Evolutionary conservation across 1,284 basidiomycete genomes (phyloP).

Genomic region (Irpex sp.): DNA sequence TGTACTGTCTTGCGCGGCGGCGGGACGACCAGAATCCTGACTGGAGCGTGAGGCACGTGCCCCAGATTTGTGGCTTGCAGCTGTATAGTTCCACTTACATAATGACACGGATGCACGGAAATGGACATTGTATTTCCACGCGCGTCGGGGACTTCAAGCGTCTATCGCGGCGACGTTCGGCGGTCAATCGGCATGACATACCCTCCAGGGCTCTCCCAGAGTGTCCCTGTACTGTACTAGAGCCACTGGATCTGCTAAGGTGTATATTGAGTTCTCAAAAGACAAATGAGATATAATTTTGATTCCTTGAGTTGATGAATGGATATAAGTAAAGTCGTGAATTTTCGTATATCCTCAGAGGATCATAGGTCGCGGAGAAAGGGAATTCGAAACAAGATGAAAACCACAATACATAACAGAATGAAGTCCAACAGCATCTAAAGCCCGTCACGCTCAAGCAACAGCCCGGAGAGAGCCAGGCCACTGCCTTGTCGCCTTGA

Average conservation of each 20-base stretch:
- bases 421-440: neutral
- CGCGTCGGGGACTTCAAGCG: neutral
- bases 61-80: conserved; percentile 31
- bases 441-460: no score
- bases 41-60: conserved; percentile 22
- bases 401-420: neutral
- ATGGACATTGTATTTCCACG: conserved; percentile 21
- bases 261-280: no score
- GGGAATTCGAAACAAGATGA: neutral
- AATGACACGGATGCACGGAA: neutral
- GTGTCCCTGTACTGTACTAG: no score
- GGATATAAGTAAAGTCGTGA: neutral
- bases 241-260: no score
- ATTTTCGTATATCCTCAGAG: neutral
- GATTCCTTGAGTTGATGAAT: neutral
- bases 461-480: no score
- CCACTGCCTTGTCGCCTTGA: conserved; percentile 31
- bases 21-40: conserved; percentile 9
- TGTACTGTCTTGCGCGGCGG: conserved; percentile 17
- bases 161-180: neutral
- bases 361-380: neutral
- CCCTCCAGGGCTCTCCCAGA: no score
- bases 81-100: conserved; percentile 40
- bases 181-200: neutral
- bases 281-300: no score